A percentile compares a stretch with the other conserved stretches of the same genome.
Conservation (phyloP, 192 early-diverging fungal genomes). For the Coemansia umbellata region DNA sequence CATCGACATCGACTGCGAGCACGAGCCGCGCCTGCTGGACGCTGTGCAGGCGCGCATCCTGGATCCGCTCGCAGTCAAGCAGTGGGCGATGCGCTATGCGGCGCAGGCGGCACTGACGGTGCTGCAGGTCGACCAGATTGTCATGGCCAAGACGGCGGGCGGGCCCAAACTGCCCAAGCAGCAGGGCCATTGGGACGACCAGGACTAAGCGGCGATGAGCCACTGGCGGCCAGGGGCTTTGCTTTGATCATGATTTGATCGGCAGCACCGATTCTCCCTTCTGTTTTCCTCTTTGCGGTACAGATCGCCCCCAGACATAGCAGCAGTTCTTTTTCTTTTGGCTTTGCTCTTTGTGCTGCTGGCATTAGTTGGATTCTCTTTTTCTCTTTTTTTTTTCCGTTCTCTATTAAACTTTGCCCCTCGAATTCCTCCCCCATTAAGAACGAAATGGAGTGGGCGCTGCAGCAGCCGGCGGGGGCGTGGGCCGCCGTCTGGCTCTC, state of each 20-base stretch:
- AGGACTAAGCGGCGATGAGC: slow-evolving; percentile 33
- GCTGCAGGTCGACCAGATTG: slow-evolving; percentile 97
- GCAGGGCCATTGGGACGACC: slow-evolving; percentile 80
- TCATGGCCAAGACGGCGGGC: slow-evolving; percentile 97
- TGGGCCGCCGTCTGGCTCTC: slow-evolving; percentile 12
- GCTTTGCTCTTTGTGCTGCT: too few species aligned
- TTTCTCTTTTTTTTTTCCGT: background rate
- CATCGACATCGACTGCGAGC: slow-evolving; percentile 75
- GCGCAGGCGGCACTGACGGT: slow-evolving; percentile 90
- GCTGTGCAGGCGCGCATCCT: slow-evolving; percentile 69
- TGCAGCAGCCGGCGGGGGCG: background rate
- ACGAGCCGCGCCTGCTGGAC: slow-evolving; percentile 54
- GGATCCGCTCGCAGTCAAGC: slow-evolving; percentile 79
- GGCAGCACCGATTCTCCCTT: too few species aligned
- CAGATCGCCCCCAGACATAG: too few species aligned
- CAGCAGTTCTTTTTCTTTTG: too few species aligned
- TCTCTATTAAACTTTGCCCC: background rate
- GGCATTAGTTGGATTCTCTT: too few species aligned
- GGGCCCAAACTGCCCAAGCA: slow-evolving; percentile 90
- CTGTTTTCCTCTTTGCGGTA: too few species aligned
- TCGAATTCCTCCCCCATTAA: background rate
- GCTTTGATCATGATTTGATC: too few species aligned
- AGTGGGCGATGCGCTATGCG: slow-evolving; percentile 86
- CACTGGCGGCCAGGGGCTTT: too few species aligned
- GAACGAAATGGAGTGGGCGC: background rate